Conservation (phyloP, 345 rosid species). For the Psidium guajava region DNA sequence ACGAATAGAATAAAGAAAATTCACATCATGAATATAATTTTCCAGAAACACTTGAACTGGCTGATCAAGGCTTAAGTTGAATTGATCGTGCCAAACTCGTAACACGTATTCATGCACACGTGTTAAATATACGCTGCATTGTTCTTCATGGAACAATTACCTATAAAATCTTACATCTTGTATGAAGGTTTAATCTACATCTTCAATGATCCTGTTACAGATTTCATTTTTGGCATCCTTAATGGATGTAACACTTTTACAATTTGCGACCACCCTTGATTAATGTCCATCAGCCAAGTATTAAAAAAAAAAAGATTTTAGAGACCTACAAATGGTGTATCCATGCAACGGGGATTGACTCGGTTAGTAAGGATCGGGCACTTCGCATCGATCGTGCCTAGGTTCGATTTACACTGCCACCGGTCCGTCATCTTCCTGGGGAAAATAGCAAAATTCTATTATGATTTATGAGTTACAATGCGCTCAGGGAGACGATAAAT, state of each 20-base stretch:
- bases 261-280: too few relatives aligned
- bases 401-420: not conserved
- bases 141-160: not conserved
- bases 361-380: not conserved
- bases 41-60: not conserved
- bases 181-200: not conserved
- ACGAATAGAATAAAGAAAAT: too few relatives aligned
- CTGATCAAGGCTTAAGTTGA: too few relatives aligned
- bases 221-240: not conserved
- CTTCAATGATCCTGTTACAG: not conserved
- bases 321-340: too few relatives aligned
- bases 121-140: not conserved
- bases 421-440: not conserved
- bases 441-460: not conserved
- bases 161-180: not conserved
- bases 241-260: too few relatives aligned
- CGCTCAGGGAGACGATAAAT: not conserved
- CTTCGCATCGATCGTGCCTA: not conserved
- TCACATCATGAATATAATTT: too few relatives aligned
- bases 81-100: not conserved
- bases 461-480: not conserved
- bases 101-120: not conserved
- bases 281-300: too few relatives aligned
- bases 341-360: not conserved
- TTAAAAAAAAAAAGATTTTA: too few relatives aligned